Evolutionary conservation across 495 filamentous ascomycete species (phyloP), one percentile per base, ranked within the genome.

Genomic region (Aspergillus cavernicola): DNA sequence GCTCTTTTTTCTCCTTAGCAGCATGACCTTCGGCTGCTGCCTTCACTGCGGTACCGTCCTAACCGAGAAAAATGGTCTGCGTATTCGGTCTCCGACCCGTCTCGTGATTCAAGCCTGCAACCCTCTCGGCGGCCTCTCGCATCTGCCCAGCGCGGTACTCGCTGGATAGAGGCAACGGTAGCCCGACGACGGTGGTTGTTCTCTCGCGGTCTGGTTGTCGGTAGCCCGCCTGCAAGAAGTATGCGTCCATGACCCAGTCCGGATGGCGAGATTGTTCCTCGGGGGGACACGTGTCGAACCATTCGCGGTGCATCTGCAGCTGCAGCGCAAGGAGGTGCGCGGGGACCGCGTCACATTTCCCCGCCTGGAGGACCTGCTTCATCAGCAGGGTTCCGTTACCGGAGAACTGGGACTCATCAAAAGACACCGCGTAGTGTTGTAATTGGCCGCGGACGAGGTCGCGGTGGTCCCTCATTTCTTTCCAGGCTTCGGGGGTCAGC

Each of bases 381-480:
- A 48, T 0, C n/a, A 55, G 23, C 5, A 24, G 2, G 15, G 52
- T 48, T 18, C 52, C 43, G 13, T 48, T 48, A 4, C 52, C 52
- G 6, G 52, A 23, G 36, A 48, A 35, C 4, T 49, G 4, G 3
- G 0, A 1, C 16, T 48, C 33, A 23, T 55, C 43, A 20, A 48
- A 48, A 3, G 15, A n/a, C 24, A 55, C 52, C 4, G 15, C 52
- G 24, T 55, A 48, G 24, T 48, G 52, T 12, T 55, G 42, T 10
- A 48, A n/a, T 19, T 55, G 52, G 13, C 24, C 42, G 52, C 43
- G 43, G 16, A 55, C 43, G 18, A 55, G 48, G 35, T 48, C 24
- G 23, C 10, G 4, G 43, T 26, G 5, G 4, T 41, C 36, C 6
- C 18, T 29, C 16, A 41, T 5, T 15, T 12, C 0, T 16, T 24